phyloP scores from a whole-genome alignment of 2,329 filamentous ascomycete genomes.

The Monilinia vaccinii-corymbosi region DNA sequence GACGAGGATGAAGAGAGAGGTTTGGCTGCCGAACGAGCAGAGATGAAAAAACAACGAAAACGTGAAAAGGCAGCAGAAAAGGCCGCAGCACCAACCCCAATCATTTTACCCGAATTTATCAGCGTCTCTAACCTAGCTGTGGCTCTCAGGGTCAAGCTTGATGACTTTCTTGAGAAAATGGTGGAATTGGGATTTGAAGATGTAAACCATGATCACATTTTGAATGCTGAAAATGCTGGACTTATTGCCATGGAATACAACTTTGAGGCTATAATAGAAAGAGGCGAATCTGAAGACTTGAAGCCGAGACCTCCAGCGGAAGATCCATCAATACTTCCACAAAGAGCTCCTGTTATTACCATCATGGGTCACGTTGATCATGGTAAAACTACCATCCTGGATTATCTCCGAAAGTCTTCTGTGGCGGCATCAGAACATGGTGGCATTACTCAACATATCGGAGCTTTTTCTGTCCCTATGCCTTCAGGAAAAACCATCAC shows the following conservation, averaged over 20 bases:
- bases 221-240: constrained; percentile 84
- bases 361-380: constrained; percentile 99
- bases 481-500: constrained; percentile 84
- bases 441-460: constrained; percentile 97
- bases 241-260: constrained; percentile 89
- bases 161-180: constrained; percentile 66
- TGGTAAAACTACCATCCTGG: constrained; percentile 92
- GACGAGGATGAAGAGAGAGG: constrained; percentile 28
- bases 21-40: constrained; percentile 31
- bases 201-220: constrained; percentile 69
- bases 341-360: constrained; percentile 84
- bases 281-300: constrained; percentile 59
- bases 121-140: constrained; percentile 74
- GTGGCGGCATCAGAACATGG: constrained; percentile 87
- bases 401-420: constrained; percentile 87
- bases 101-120: constrained; percentile 85
- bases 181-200: constrained; percentile 85
- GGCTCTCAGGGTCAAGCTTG: constrained; percentile 60
- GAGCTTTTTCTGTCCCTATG: constrained; percentile 87
- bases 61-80: constrained; percentile 34
- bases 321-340: constrained; percentile 59
- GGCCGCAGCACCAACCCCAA: constrained; percentile 42
- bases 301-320: constrained; percentile 58
- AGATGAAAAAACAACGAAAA: constrained; percentile 34
- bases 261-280: constrained; percentile 73